Base-by-base conservation (phyloP, 2,329 filamentous ascomycete genomes). In the Fusarium lyarnte region DNA sequence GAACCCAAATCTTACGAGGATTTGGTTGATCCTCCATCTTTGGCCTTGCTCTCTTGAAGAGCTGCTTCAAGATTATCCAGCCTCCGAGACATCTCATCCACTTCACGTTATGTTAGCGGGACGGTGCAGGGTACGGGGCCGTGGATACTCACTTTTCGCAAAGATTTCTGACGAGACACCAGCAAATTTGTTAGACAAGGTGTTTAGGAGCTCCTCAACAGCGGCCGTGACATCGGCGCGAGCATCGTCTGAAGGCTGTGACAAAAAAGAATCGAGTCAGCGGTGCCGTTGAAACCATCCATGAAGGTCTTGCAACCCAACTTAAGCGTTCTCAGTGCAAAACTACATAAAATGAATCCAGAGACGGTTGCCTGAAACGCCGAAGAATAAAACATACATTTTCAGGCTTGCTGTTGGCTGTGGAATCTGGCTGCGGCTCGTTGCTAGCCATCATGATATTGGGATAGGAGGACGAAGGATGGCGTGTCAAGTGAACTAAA, bases 31-130 rank as follows among this genome's bases (percentile, higher is more conserved):
- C 78, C 78, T 43, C 75, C 78, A 13, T 84, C 81, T 62, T 84
- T 84, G 63, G 85, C 81, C 74, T 86, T 89, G 65, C 85, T 87
- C 42, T 88, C 87, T 76, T 89, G 86, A 47, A 97, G 85, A 19
- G 91, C 91, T 29, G 92, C 86, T 81, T 97, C 95, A 16, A 98
- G 87, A 64, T 91, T 94, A 79, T 98, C 95, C 27, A 98, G 84
- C 31, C 95, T 90, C 68, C 92, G 88, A 19, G 93, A 93, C 94
- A 98, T 97, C 72, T 97, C 94, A 79, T 97, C 95, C 93, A 98
- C 94, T 97, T 68, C 46, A 58, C n/a, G 33, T 35, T 23, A 12
- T 6, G 66, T 77, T 21, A 79, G 72, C 57, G 46, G 46, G 55
- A 45, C 47, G 54, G 12, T 19, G 29, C 11, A 14, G 33, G 14